phyloP scores from a whole-genome alignment of 1,284 basidiomycete species.

The Trametes hirsuta region DNA sequence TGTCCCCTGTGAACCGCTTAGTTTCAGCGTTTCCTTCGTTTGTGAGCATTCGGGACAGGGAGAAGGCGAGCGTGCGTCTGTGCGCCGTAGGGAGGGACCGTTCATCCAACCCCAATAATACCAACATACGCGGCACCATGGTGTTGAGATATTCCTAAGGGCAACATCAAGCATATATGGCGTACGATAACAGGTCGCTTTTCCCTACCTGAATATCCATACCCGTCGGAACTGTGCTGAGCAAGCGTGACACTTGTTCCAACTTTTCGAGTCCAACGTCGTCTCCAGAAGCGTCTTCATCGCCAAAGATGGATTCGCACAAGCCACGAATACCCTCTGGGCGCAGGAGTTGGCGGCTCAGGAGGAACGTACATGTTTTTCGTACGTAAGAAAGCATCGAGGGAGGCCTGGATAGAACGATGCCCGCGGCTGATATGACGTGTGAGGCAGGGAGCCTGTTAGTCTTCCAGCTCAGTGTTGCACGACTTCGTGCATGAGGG shows the following conservation, averaged over 20 bases:
- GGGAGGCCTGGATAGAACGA: slow-evolving; percentile 50
- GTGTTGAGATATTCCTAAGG: slow-evolving; percentile 61
- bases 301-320: slow-evolving; percentile 67
- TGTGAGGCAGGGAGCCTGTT: slow-evolving; percentile 64
- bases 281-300: slow-evolving; percentile 52
- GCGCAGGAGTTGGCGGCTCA: slow-evolving; percentile 69
- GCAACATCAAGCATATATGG: not conserved
- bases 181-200: not conserved
- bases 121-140: slow-evolving; percentile 58
- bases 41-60: slow-evolving; percentile 65
- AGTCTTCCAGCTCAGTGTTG: slow-evolving; percentile 7
- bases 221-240: slow-evolving; percentile 58
- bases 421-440: slow-evolving; percentile 64
- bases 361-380: slow-evolving; percentile 59
- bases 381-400: slow-evolving; percentile 51
- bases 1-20: slow-evolving; percentile 39
- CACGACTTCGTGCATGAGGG: not conserved
- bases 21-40: slow-evolving; percentile 32
- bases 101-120: slow-evolving; percentile 45
- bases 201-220: slow-evolving; percentile 54
- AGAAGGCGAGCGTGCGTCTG: slow-evolving; percentile 67
- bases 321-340: slow-evolving; percentile 70
- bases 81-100: slow-evolving; percentile 44
- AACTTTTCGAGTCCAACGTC: slow-evolving; percentile 65
- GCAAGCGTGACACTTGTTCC: slow-evolving; percentile 62